Percentiles rank a stretch among this genome's conserved stretches.
Evolutionary conservation across 2,329 filamentous ascomycete species (phyloP).

Genomic region (Xylaria sp.): DNA sequence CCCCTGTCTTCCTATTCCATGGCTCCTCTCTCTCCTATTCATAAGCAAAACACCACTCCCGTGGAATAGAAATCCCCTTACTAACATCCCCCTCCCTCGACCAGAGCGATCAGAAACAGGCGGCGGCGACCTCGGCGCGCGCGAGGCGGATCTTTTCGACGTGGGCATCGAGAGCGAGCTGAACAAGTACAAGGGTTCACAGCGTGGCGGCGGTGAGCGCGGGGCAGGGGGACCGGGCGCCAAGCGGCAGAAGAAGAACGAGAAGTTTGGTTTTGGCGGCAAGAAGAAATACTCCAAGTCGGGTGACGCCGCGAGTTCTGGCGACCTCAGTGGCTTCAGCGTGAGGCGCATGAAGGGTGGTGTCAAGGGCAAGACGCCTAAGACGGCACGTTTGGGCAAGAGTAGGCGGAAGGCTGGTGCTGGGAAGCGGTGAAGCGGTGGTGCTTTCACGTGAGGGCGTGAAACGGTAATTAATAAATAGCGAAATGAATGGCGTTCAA

Average conservation of each 20-base stretch:
- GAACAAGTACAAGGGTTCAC: constrained; percentile 56
- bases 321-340: constrained; percentile 83
- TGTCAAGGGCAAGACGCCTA: constrained; percentile 51
- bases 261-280: constrained; percentile 94
- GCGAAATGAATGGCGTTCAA: constrained; percentile 27
- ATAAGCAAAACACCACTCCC: neutral
- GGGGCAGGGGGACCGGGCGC: constrained; percentile 59
- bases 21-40: neutral
- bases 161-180: constrained; percentile 80
- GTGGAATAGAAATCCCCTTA: neutral
- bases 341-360: constrained; percentile 83
- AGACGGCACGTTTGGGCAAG: constrained; percentile 61
- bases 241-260: constrained; percentile 93
- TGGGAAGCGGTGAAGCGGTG: constrained; percentile 48
- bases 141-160: constrained; percentile 91
- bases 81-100: constrained; percentile 24
- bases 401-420: constrained; percentile 59
- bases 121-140: constrained; percentile 68
- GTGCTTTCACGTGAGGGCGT: neutral
- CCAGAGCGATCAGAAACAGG: constrained; percentile 83
- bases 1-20: neutral
- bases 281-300: constrained; percentile 95
- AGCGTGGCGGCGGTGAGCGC: constrained; percentile 53
- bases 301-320: constrained; percentile 83
- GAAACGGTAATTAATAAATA: constrained; percentile 12